Percentiles rank a stretch among this genome's conserved stretches.
phyloP scores from a whole-genome alignment of 345 rosid species.

The Acer saccharum region DNA sequence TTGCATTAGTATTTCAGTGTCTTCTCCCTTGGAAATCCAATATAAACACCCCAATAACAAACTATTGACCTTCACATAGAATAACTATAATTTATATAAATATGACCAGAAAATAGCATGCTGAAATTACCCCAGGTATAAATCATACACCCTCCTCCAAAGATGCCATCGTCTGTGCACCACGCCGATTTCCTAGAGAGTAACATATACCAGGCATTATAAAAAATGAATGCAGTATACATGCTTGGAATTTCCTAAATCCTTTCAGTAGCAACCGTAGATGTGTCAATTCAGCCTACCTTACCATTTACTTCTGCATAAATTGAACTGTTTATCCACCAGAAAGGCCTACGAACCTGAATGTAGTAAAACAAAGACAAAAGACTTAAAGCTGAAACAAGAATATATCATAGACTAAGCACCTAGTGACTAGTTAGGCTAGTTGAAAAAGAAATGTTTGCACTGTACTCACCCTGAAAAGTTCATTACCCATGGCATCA shows the following conservation, averaged over 20 bases:
- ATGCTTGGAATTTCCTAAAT: conserved; percentile 4
- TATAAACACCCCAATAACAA: neutral
- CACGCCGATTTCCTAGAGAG: conserved; percentile 79
- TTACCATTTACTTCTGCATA: conserved; percentile 86
- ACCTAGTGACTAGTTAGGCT: neutral
- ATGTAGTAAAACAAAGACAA: conserved; percentile 20
- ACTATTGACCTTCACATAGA: neutral
- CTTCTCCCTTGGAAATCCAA: neutral
- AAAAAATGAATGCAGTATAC: conserved; percentile 11
- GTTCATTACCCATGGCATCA: conserved; percentile 73
- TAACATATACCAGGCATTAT: conserved; percentile 21
- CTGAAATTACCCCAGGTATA: conserved; percentile 75
- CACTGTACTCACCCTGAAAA: conserved; percentile 66
- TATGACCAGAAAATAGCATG: conserved; percentile 9
- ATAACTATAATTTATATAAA: neutral
- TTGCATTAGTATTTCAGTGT: neutral
- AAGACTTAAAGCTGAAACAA: conserved; percentile 31
- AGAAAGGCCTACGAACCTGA: conserved; percentile 94
- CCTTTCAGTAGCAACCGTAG: neutral
- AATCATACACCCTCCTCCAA: conserved; percentile 94
- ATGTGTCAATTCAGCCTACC: conserved; percentile 44
- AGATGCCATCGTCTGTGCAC: conserved; percentile 97
- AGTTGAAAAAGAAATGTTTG: conserved; percentile 16
- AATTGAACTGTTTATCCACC: conserved; percentile 97
- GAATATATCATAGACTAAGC: conserved; percentile 19